These are phyloP conservation scores for Starmerella stigmatis DNA, from an alignment of 805 yeast genomes.

Conservation along the genomic window DNA sequence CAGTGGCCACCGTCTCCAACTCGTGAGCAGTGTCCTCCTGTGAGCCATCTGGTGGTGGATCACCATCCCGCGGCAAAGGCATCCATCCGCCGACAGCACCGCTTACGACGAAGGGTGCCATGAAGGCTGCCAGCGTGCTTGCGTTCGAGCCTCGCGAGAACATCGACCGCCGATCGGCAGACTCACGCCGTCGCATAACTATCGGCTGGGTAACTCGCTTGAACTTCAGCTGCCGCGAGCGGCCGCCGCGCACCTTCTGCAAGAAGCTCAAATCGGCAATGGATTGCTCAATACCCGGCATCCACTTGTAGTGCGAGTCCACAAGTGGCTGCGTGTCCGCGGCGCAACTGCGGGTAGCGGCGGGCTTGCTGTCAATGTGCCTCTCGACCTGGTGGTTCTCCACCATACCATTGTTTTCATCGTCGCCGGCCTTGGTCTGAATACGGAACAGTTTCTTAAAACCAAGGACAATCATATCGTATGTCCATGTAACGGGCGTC, in stretches of 20 bases:
- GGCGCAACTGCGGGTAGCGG: neutral
- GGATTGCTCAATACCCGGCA: constrained; percentile 34
- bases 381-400: constrained; percentile 12
- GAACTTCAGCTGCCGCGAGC: constrained; percentile 25
- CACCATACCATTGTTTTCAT: constrained; percentile 19
- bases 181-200: constrained; percentile 6
- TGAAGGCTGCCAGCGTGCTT: constrained; percentile 25
- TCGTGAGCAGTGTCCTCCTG: neutral
- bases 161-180: constrained; percentile 12
- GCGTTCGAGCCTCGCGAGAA: constrained; percentile 16
- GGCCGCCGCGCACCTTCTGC: constrained; percentile 34
- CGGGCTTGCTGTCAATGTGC: constrained; percentile 3
- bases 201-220: neutral
- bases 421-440: constrained; percentile 20
- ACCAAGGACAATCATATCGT: constrained; percentile 1
- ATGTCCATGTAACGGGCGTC: constrained; percentile 22
- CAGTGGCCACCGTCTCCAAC: neutral
- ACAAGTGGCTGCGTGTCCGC: neutral
- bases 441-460: constrained; percentile 19
- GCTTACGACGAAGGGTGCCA: constrained; percentile 48
- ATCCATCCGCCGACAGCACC: constrained; percentile 46
- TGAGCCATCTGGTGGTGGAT: too few species aligned
- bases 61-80: constrained; percentile 11
- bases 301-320: constrained; percentile 30
- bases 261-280: constrained; percentile 32